Evolutionary conservation across 1,284 basidiomycete species (phyloP), one percentile per base, ranked within the genome.

Genomic region (Leccinum huronense): DNA sequence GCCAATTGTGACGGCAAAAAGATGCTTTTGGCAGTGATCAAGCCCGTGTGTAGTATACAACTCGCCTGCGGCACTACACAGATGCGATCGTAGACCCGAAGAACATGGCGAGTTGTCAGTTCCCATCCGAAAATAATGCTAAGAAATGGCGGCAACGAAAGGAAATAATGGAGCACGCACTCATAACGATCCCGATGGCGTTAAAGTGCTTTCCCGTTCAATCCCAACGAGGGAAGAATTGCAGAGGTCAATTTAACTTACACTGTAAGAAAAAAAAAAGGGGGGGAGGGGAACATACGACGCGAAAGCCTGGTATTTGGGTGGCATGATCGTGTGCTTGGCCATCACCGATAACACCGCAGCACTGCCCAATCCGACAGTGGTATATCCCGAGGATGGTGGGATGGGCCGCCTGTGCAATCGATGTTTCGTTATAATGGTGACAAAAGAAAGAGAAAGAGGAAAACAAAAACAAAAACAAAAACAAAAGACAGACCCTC

Each of bases 401-500:
- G 68, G 66, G n/a, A 70, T 70, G 8, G 63, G 60, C 34, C 0
- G 66, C 68, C 66, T 61, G 42, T 27, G 3, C 31, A 30, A 38
- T 38, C 14, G 5, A 14, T 4, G 9, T 14, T 55, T n/a, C 30
- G 16, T 31, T 11, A 33, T 14, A 14, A 3, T 31, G 13, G 16
- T 11, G 1, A n/a, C n/a, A n/a, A n/a, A n/a, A 3, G 2, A 36
- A 14, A 14, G 2, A 31, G 16, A 23, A 9, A 13, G 5, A n/a
- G 3, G 42, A 4, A 33, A 14, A 14, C n/a, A 8, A 59, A 14
- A n/a, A n/a, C n/a, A n/a, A 11, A 23, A 7, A n/a, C n/a, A n/a
- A n/a, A n/a, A n/a, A n/a, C n/a, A n/a, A n/a, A n/a, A n/a, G n/a
- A 60, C 80, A 59, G 63, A 82, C 80, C 42, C 65, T 59, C 71